These are phyloP conservation scores for Agaricus subrufescens DNA, from an alignment of 768 basidiomycete genomes.

Conservation along the genomic window DNA sequence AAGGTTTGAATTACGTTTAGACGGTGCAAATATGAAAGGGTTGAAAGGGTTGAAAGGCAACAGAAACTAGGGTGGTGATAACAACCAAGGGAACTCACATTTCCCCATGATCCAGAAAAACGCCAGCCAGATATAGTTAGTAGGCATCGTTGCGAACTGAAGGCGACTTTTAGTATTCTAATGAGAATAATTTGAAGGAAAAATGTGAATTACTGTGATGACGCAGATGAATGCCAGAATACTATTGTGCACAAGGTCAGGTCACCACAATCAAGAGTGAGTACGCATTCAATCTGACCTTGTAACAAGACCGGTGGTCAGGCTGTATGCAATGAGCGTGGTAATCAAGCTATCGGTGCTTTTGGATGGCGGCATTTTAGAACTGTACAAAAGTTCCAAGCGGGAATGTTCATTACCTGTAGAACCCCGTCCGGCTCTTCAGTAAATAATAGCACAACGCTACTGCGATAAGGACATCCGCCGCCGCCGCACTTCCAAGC, in stretches of 20 bases:
- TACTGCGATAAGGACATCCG: slow-evolving; percentile 44
- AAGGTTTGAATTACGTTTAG: slow-evolving; percentile 1
- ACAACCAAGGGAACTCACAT: slow-evolving; percentile 28
- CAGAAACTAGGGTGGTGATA: slow-evolving; percentile 4
- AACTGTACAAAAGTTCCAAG: neutral
- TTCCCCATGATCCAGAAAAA: slow-evolving; percentile 50
- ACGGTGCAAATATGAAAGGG: neutral
- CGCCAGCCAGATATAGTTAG: slow-evolving; percentile 42
- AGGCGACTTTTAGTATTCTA: neutral
- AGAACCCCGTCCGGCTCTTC: slow-evolving; percentile 43
- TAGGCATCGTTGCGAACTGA: slow-evolving; percentile 42
- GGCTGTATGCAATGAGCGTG: slow-evolving; percentile 38
- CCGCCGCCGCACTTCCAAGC: slow-evolving; percentile 41
- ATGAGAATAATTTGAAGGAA: neutral
- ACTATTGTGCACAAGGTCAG: slow-evolving; percentile 16
- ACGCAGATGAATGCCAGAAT: slow-evolving; percentile 37
- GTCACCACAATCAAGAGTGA: neutral
- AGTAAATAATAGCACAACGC: slow-evolving; percentile 44
- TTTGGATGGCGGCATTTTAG: neutral
- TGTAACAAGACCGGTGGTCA: slow-evolving; percentile 41
- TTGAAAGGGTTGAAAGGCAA: neutral
- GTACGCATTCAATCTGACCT: slow-evolving; percentile 21
- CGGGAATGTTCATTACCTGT: slow-evolving; percentile 20
- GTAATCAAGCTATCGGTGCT: slow-evolving; percentile 42
- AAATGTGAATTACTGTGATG: slow-evolving; percentile 27